phyloP scores from a whole-genome alignment of 1,284 basidiomycete genomes.

The Mycena citricolor region DNA sequence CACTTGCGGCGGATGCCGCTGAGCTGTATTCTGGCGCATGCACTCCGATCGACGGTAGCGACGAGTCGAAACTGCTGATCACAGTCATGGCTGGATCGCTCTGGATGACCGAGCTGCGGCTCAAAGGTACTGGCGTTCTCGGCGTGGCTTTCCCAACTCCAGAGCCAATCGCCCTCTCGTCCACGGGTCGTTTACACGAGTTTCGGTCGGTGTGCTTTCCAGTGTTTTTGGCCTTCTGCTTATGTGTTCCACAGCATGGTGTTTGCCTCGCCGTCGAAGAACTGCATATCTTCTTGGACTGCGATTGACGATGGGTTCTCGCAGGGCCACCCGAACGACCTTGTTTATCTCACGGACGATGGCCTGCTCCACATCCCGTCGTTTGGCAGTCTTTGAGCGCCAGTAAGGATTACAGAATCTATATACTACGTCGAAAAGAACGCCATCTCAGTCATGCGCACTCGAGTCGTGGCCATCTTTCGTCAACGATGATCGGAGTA shows the following conservation, averaged over 20 bases:
- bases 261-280: constrained; percentile 11
- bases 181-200: constrained; percentile 14
- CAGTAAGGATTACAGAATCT: no score
- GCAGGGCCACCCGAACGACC: constrained; percentile 16
- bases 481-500: no score
- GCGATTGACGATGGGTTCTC: constrained; percentile 21
- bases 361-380: constrained; percentile 16
- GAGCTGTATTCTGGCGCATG: constrained; percentile 12
- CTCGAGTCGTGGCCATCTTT: no score
- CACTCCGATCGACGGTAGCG: not conserved
- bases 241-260: constrained; percentile 13
- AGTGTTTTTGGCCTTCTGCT: no score
- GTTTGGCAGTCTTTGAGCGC: no score
- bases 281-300: constrained; percentile 16
- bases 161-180: constrained; percentile 17
- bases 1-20: constrained; percentile 2
- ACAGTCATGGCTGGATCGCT: constrained; percentile 13
- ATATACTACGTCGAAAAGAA: no score
- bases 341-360: constrained; percentile 16
- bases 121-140: constrained; percentile 17
- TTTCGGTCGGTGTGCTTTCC: constrained; percentile 12
- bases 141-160: constrained; percentile 3
- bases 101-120: constrained; percentile 15
- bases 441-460: no score
- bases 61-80: constrained; percentile 14